Percentiles rank a stretch among this genome's conserved stretches.
phyloP scores from a whole-genome alignment of 1,284 basidiomycete species.

The Cutaneotrichosporon sp. region DNA sequence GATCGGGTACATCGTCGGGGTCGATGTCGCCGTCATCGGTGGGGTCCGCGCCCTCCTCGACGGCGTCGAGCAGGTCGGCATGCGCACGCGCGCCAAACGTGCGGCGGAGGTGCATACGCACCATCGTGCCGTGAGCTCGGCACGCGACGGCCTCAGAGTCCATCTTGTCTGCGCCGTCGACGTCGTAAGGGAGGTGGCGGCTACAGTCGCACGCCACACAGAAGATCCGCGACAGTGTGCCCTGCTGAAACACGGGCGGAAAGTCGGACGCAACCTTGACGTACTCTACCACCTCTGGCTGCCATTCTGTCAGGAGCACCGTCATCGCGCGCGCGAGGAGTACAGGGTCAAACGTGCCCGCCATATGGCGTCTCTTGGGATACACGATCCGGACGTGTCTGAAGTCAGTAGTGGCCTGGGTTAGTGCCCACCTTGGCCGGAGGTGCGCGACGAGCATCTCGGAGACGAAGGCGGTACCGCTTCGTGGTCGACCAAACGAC shows the following conservation, averaged over 20 bases:
- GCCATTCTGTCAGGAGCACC: conserved; percentile 16
- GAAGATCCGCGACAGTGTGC: conserved; percentile 8
- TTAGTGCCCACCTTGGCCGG: not conserved
- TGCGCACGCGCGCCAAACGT: conserved; percentile 6
- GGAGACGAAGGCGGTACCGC: conserved; percentile 13
- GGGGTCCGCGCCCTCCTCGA: conserved; percentile 18
- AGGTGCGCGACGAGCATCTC: conserved; percentile 17
- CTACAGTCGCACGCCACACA: conserved; percentile 3
- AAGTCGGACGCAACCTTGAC: conserved; percentile 10
- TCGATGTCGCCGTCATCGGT: conserved; percentile 18
- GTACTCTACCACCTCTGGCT: conserved; percentile 10
- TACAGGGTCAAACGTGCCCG: conserved; percentile 15
- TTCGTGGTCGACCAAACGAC: conserved; percentile 14
- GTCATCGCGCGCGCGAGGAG: conserved; percentile 15
- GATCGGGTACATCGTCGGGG: conserved; percentile 12
- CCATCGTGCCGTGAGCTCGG: conserved; percentile 7
- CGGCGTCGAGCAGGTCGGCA: conserved; percentile 14
- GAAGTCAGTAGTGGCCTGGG: too few species aligned
- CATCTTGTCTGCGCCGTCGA: not conserved
- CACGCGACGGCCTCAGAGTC: conserved; percentile 1
- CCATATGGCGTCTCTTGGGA: not conserved
- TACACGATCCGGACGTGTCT: conserved; percentile 8
- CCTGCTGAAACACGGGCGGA: conserved; percentile 8
- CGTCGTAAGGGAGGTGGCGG: not conserved
- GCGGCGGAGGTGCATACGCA: conserved; percentile 16